phyloP scores from a whole-genome alignment of 148 eudicot genomes.

The Limonium bicolor region DNA sequence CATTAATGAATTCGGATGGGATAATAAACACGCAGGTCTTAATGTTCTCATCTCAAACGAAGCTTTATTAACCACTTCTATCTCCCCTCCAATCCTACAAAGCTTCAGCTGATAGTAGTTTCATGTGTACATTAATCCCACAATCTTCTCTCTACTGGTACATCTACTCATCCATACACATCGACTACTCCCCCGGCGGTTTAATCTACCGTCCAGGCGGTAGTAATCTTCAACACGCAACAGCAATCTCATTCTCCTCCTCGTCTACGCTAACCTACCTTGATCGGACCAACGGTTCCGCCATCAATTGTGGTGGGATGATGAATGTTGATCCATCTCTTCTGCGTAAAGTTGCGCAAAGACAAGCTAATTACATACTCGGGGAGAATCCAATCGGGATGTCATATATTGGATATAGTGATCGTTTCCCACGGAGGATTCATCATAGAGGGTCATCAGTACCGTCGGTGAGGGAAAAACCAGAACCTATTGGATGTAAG shows the following conservation, averaged over 20 bases:
- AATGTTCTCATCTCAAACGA: constrained; percentile 91
- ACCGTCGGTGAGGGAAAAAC: constrained; percentile 15
- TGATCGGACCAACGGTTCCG: constrained; percentile 28
- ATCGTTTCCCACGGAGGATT: constrained; percentile 22
- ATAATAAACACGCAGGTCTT: constrained; percentile 92
- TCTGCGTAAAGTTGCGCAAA: too few relatives aligned
- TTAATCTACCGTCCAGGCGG: constrained; percentile 79
- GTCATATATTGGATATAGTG: constrained; percentile 41
- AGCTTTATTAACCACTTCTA: neutral
- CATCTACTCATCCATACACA: constrained; percentile 50
- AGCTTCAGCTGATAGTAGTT: constrained; percentile 77
- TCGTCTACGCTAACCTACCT: constrained; percentile 67
- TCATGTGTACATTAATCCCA: constrained; percentile 80
- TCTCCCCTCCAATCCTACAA: constrained; percentile 62
- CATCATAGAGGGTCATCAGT: constrained; percentile 59
- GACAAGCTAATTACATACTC: constrained; percentile 32
- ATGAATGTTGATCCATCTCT: too few relatives aligned
- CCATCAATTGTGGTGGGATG: too few relatives aligned
- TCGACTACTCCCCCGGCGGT: constrained; percentile 71
- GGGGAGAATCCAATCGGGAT: constrained; percentile 25
- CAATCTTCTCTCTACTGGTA: too few relatives aligned
- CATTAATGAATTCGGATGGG: constrained; percentile 93
- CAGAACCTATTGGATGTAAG: constrained; percentile 18
- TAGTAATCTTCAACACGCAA: constrained; percentile 76
- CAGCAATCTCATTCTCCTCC: constrained; percentile 64